Conservation (phyloP, 2,329 filamentous ascomycete species). For the Epichloe aotearoae region DNA sequence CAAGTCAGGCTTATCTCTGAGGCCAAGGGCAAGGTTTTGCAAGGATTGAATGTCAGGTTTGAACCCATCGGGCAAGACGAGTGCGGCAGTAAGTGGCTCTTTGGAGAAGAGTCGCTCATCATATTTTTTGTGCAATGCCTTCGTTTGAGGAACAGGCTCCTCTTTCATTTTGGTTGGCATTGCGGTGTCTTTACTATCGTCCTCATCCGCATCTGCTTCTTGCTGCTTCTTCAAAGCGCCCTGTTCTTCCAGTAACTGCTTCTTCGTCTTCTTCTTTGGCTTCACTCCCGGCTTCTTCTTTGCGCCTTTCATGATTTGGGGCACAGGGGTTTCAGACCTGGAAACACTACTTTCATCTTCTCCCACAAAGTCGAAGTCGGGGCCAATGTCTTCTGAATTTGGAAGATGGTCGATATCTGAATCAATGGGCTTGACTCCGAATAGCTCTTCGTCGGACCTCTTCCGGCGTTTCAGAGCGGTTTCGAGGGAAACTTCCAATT, state of each 20-base stretch:
- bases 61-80: conserved; percentile 31
- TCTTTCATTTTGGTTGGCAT: conserved; percentile 18
- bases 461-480: conserved; percentile 67
- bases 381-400: conserved; percentile 36
- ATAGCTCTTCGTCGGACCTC: conserved; percentile 67
- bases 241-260: conserved; percentile 57
- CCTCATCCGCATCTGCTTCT: conserved; percentile 27
- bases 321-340: conserved; percentile 33
- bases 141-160: conserved; percentile 11
- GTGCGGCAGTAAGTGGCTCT: conserved; percentile 29
- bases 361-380: conserved; percentile 32
- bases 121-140: conserved; percentile 35
- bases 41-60: conserved; percentile 33
- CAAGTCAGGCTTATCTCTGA: conserved; percentile 35
- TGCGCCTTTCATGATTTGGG: conserved; percentile 31
- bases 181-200: conserved; percentile 28
- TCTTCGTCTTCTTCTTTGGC: conserved; percentile 65
- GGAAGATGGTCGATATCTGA: conserved; percentile 32
- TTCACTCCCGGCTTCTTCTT: conserved; percentile 41
- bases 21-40: conserved; percentile 28
- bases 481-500: conserved; percentile 53
- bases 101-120: conserved; percentile 37
- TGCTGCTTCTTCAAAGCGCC: conserved; percentile 46
- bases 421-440: conserved; percentile 48
- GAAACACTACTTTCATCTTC: conserved; percentile 27